Percentiles rank a stretch among this genome's conserved stretches.
Evolutionary conservation across 805 yeast genomes (phyloP).

Genomic region (Candida railenensis): DNA sequence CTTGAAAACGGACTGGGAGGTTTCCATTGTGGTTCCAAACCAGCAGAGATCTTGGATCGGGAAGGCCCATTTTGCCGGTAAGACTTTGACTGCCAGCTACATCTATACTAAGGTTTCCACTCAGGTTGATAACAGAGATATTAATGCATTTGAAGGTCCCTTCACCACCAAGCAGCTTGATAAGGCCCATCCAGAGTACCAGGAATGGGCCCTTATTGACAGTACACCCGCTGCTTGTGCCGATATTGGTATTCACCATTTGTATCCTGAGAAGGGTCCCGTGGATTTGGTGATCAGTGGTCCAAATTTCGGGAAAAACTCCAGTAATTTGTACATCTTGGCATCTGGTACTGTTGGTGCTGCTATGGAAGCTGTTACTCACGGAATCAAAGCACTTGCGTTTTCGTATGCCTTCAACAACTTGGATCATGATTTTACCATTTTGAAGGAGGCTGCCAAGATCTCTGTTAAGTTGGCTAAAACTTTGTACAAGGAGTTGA

Average conservation of each 20-base stretch:
- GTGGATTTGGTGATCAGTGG: slow-evolving; percentile 90
- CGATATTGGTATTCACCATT: slow-evolving; percentile 81
- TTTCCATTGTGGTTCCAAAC: slow-evolving; percentile 81
- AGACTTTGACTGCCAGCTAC: slow-evolving; percentile 57
- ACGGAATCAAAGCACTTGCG: slow-evolving; percentile 71
- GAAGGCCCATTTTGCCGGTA: slow-evolving; percentile 91
- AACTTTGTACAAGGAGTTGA: slow-evolving; percentile 61
- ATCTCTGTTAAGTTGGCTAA: slow-evolving; percentile 64
- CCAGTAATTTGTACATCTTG: slow-evolving; percentile 82
- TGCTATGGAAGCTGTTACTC: slow-evolving; percentile 87
- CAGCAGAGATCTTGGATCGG: slow-evolving; percentile 95
- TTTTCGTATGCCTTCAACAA: slow-evolving; percentile 79
- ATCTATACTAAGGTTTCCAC: slow-evolving; percentile 53
- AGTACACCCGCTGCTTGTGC: slow-evolving; percentile 97
- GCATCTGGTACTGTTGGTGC: slow-evolving; percentile 97
- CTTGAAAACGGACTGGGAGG: slow-evolving; percentile 73
- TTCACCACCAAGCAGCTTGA: slow-evolving; percentile 50
- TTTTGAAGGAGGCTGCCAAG: slow-evolving; percentile 63
- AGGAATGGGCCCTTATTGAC: slow-evolving; percentile 85
- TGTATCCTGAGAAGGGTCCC: slow-evolving; percentile 48
- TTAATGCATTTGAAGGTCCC: slow-evolving; percentile 65
- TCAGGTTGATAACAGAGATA: slow-evolving; percentile 30
- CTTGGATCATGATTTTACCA: slow-evolving; percentile 46
- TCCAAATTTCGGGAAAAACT: slow-evolving; percentile 93
- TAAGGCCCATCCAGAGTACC: slow-evolving; percentile 33